These are phyloP conservation scores for Saussurea involucrata DNA, from an alignment of 129 eudicot species.

Conservation along the genomic window DNA sequence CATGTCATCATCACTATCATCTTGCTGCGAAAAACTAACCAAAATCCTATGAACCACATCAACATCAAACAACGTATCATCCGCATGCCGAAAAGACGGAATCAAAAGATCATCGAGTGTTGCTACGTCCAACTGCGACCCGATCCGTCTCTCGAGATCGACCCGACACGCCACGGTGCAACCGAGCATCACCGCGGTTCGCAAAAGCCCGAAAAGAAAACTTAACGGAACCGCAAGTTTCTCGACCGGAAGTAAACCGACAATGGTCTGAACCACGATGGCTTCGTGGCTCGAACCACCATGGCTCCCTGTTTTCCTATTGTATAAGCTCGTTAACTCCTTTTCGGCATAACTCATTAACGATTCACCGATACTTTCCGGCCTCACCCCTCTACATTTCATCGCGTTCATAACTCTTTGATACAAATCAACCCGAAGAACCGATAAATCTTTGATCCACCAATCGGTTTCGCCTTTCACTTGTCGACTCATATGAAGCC, in stretches of 20 bases:
- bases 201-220: constrained; percentile 78
- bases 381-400: constrained; percentile 93
- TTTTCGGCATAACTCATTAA: constrained; percentile 79
- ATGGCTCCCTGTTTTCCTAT: constrained; percentile 33
- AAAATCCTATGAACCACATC: constrained; percentile 86
- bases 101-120: constrained; percentile 93
- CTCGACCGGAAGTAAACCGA: constrained; percentile 80
- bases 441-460: constrained; percentile 94
- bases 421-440: constrained; percentile 77
- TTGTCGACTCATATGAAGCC: constrained; percentile 84
- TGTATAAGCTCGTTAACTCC: constrained; percentile 46
- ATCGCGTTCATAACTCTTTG: constrained; percentile 82
- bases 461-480: constrained; percentile 81
- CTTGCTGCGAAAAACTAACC: constrained; percentile 89
- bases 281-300: constrained; percentile 48
- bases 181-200: constrained; percentile 83
- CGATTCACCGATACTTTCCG: constrained; percentile 90
- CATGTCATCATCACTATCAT: constrained; percentile 80
- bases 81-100: constrained; percentile 78
- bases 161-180: constrained; percentile 66
- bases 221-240: constrained; percentile 71
- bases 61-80: constrained; percentile 87
- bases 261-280: constrained; percentile 68
- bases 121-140: constrained; percentile 82
- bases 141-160: constrained; percentile 90